Conservation (phyloP, 306 rosid genomes). For the Vicia faba region DNA sequence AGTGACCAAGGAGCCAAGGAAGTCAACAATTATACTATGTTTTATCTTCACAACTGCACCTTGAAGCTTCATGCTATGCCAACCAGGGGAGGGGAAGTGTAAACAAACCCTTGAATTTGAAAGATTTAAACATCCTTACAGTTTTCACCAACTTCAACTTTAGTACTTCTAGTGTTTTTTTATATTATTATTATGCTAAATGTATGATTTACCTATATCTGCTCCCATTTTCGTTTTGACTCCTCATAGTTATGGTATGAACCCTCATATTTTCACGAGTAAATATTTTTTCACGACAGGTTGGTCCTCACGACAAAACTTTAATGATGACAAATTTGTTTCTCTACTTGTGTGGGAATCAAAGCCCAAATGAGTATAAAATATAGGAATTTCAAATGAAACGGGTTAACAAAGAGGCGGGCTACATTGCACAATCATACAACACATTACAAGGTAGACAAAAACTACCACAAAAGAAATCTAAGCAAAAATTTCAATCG, state of each 20-base stretch:
- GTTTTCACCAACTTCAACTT: not conserved
- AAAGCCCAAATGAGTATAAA: slow-evolving; percentile 13
- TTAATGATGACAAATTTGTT: not conserved
- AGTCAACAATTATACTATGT: not conserved
- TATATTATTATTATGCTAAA: not conserved
- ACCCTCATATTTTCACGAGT: not conserved
- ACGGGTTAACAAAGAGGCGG: not conserved
- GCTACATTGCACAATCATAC: slow-evolving; percentile 29
- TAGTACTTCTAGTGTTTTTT: not conserved
- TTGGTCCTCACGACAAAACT: not conserved
- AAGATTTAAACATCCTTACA: not conserved
- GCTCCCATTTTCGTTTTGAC: slow-evolving; percentile 11
- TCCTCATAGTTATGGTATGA: not conserved
- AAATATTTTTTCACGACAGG: not conserved
- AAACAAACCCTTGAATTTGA: not conserved
- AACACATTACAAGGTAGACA: slow-evolving; percentile 28
- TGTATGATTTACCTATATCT: slow-evolving; percentile 1
- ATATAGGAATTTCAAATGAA: not conserved
- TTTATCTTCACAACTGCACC: not conserved
- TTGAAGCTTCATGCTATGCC: slow-evolving; percentile 8
- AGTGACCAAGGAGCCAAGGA: not conserved
- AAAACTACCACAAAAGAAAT: slow-evolving; percentile 30
- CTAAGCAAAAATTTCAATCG: slow-evolving; percentile 25
- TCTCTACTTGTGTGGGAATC: not conserved
- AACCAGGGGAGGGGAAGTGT: not conserved